Base-by-base conservation (phyloP, 78 protist genomes). In the Cavenderia fasciculata region DNA sequence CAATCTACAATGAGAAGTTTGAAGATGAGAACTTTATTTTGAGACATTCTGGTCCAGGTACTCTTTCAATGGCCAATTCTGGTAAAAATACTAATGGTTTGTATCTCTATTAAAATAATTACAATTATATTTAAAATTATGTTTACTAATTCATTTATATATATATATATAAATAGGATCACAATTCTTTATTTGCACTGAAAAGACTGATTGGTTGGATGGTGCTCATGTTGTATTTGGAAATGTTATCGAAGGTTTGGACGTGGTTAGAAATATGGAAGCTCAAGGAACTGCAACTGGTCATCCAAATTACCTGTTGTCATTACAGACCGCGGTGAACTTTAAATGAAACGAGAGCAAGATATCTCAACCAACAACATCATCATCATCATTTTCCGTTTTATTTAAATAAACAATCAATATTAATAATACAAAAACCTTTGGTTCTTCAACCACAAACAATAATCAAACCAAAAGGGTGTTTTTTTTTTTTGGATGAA, bases 31-130 rank as follows among this genome's bases (percentile, higher is more conserved):
- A 92, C 92, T 97, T 97, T 87, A 93, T 38, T 43, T 14, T 72
- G 11, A 95, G 87, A 59, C 98, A 96, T 95, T 34, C 10, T 34
- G 94, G 78, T 19, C 70, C 84, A n/a, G 96, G 97, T n/a, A 44
- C 68, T 4, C 91, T 96, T 31, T 95, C 96, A 21, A 96, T 96
- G 98, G 98, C 98, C 36, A 96, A 96, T 73, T 94, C 95, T 19
- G 98, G 98, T 41, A 44, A 74, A 29, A 0, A 34, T 69, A 94
- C 94, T 43, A 96, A 95, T 76, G 69, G 89, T 74, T 14, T 72
- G 21, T 95, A 95, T 43, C 87, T 94, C 41, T 98, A 97, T 91
- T 74, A 59, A 49, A 23, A 19, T 59, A 19, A 27, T 19, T 49
- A 38, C n/a, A n/a, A n/a, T n/a, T n/a, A n/a, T n/a, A n/a, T n/a